Conservation (phyloP, 176 grass and related monocot genomes). For the Hsuehochloa calcarea region DNA sequence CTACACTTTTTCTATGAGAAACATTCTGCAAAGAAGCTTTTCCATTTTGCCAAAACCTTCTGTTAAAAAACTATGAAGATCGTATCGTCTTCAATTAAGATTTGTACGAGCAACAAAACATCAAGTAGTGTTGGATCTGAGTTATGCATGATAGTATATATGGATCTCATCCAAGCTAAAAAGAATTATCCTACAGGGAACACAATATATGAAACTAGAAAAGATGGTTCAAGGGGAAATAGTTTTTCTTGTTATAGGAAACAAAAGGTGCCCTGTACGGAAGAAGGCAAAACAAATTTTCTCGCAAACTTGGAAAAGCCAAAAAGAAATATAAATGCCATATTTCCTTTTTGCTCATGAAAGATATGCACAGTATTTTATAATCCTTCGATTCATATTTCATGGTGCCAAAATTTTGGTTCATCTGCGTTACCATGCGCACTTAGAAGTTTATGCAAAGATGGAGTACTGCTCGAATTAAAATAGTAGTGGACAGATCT, state of each 20-base stretch:
- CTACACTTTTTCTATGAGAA: background rate
- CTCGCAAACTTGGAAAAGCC: background rate
- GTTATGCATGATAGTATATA: background rate
- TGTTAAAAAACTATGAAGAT: background rate
- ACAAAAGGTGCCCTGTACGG: background rate
- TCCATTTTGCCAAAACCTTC: background rate
- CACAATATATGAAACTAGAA: background rate
- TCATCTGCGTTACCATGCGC: background rate
- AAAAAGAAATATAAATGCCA: background rate
- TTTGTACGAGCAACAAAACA: background rate
- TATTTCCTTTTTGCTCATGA: background rate
- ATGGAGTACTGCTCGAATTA: background rate
- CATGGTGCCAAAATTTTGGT: conserved; percentile 3
- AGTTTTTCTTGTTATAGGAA: background rate
- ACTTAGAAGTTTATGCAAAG: background rate
- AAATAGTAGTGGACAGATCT: background rate
- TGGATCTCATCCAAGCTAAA: background rate
- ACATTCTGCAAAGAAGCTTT: background rate
- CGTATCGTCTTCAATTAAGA: background rate
- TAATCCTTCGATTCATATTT: conserved; percentile 19
- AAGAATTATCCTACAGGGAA: background rate
- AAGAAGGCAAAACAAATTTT: background rate
- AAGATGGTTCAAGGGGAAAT: background rate
- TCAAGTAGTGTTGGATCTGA: conserved; percentile 22
- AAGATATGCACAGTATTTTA: background rate